A percentile compares a stretch with the other conserved stretches of the same genome.
phyloP scores from a whole-genome alignment of 805 yeast species.

The Barnettozyma sp. region DNA sequence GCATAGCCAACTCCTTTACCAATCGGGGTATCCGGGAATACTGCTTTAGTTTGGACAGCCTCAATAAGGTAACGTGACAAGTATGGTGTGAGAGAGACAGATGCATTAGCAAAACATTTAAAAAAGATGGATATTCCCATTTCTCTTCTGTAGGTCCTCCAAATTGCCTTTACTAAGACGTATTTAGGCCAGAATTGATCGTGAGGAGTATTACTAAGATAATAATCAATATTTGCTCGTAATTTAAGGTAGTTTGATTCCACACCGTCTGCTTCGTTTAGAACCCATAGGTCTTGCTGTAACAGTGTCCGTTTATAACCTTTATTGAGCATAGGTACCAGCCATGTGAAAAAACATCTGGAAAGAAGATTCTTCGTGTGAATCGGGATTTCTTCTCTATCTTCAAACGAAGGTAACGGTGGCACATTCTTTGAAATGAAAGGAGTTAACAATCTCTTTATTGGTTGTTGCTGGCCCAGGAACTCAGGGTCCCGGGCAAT shows the following conservation, averaged over 20 bases:
- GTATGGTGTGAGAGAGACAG: conserved; percentile 45
- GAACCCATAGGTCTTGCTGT: conserved; percentile 49
- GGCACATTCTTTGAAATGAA: conserved; percentile 10
- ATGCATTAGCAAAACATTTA: conserved; percentile 38
- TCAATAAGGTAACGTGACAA: conserved; percentile 43
- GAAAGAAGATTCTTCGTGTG: conserved; percentile 23
- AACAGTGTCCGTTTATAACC: conserved; percentile 67
- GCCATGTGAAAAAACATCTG: conserved; percentile 53
- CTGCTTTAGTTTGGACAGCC: conserved; percentile 38
- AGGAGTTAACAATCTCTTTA: conserved; percentile 9
- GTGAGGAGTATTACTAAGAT: conserved; percentile 25
- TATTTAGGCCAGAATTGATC: conserved; percentile 21
- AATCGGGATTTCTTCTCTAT: conserved; percentile 6
- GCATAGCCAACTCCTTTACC: conserved; percentile 70
- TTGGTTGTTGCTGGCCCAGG: conserved; percentile 4
- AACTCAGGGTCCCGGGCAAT: conserved; percentile 6
- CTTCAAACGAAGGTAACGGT: conserved; percentile 4
- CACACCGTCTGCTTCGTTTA: conserved; percentile 34
- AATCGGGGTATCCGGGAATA: conserved; percentile 30
- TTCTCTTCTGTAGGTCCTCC: conserved; percentile 37
- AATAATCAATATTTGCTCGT: conserved; percentile 25
- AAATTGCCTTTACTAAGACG: conserved; percentile 35
- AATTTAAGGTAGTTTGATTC: conserved; percentile 34
- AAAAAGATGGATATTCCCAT: conserved; percentile 32
- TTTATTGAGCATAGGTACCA: conserved; percentile 47